These are phyloP conservation scores for Fusarium sp. DNA, from an alignment of 2,329 filamentous ascomycete genomes.

Conservation along the genomic window DNA sequence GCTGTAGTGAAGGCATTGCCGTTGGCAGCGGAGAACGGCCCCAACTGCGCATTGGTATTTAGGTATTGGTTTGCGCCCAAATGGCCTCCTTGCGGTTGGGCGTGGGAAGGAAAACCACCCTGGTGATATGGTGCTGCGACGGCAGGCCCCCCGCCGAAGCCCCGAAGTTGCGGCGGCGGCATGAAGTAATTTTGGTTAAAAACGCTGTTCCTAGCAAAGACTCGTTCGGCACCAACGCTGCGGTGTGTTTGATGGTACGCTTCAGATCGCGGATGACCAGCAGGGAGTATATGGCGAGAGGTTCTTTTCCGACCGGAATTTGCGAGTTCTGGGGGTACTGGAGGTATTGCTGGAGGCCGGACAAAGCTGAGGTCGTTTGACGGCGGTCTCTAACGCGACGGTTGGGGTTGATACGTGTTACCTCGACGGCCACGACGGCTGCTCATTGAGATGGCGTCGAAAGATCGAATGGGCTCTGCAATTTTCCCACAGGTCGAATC, in stretches of 20 bases:
- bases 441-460: constrained; percentile 40
- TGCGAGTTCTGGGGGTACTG: not conserved
- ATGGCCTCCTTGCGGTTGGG: constrained; percentile 65
- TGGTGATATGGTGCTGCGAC: constrained; percentile 60
- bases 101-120: constrained; percentile 67
- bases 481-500: constrained; percentile 4
- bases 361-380: constrained; percentile 4
- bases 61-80: constrained; percentile 81
- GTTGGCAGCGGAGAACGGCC: constrained; percentile 73
- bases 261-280: not conserved
- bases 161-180: constrained; percentile 58
- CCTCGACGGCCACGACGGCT: constrained; percentile 33
- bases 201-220: not conserved
- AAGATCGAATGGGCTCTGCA: not conserved
- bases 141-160: constrained; percentile 57
- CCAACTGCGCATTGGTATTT: constrained; percentile 76
- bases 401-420: constrained; percentile 35
- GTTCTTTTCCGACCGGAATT: not conserved
- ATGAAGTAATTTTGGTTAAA: constrained; percentile 42
- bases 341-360: not conserved
- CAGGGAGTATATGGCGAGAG: not conserved
- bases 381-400: constrained; percentile 51
- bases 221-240: not conserved
- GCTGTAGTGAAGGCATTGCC: constrained; percentile 70
- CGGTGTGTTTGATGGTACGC: constrained; percentile 5